These are phyloP conservation scores for Coelastrella sp. DNA, from an alignment of 139 green algal species.

Conservation along the genomic window DNA sequence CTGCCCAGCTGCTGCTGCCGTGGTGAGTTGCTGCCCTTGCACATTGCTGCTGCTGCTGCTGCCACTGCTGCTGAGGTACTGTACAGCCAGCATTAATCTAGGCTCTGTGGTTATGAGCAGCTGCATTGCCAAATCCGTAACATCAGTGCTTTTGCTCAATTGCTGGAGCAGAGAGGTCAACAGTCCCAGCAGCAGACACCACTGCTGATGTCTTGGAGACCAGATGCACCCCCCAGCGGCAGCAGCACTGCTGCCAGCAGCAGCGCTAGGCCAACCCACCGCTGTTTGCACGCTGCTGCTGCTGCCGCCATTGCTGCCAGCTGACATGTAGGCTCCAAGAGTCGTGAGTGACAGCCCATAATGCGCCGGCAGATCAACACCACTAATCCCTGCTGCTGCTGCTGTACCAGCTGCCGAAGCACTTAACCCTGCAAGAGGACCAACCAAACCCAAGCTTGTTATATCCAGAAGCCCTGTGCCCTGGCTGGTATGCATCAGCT, in stretches of 20 bases:
- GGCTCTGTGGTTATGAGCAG: conserved; percentile 25
- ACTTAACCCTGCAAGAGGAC: not conserved
- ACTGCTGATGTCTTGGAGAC: conserved; percentile 47
- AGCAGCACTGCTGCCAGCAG: conserved; percentile 7
- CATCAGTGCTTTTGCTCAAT: conserved; percentile 22
- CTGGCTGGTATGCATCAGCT: conserved; percentile 45
- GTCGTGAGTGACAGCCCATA: conserved; percentile 2
- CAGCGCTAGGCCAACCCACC: not conserved
- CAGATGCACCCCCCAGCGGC: conserved; percentile 9
- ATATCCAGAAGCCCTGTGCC: conserved; percentile 42
- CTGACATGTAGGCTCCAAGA: not conserved
- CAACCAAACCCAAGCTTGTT: conserved; percentile 1
- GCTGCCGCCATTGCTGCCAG: conserved; percentile 43
- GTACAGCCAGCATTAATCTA: conserved; percentile 22
- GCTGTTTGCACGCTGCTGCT: conserved; percentile 26
- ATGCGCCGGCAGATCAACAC: not conserved
- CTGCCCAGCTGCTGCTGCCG: conserved; percentile 26
- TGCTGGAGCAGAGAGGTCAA: not conserved
- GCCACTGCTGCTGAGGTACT: not conserved
- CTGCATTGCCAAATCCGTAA: not conserved
- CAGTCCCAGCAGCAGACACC: conserved; percentile 39
- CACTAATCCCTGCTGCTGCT: not conserved
- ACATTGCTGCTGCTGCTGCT: not conserved
- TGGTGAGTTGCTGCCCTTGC: not conserved
- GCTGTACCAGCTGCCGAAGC: not conserved